These are phyloP conservation scores for Saccharomycopsis schoenii DNA, from an alignment of 805 yeast species.

Conservation along the genomic window DNA sequence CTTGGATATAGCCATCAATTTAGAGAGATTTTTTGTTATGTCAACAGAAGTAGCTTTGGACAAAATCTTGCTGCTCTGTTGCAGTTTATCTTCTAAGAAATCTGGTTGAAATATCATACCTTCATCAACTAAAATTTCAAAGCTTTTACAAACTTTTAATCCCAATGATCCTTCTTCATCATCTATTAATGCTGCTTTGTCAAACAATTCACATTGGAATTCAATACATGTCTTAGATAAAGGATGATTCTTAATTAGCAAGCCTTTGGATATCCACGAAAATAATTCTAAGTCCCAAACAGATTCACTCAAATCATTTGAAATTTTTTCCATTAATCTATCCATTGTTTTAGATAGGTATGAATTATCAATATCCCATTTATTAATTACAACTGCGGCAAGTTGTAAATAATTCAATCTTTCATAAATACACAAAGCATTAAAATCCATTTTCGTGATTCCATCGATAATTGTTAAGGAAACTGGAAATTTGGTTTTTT, in stretches of 20 bases:
- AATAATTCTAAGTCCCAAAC: constrained; percentile 36
- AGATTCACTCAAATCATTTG: neutral
- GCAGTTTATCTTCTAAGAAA: constrained; percentile 14
- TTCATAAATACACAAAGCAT: constrained; percentile 18
- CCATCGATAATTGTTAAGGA: neutral
- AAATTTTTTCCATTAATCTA: neutral
- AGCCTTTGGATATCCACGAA: constrained; percentile 67
- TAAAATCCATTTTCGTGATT: neutral
- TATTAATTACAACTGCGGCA: constrained; percentile 47
- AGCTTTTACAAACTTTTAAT: constrained; percentile 37
- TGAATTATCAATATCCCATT: constrained; percentile 30
- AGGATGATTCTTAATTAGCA: constrained; percentile 47
- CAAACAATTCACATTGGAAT: constrained; percentile 29
- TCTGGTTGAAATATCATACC: constrained; percentile 46
- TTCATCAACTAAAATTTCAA: constrained; percentile 61
- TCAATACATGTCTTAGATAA: constrained; percentile 27
- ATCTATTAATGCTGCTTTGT: constrained; percentile 20
- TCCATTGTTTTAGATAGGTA: neutral
- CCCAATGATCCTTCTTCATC: constrained; percentile 24
- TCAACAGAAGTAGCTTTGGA: neutral
- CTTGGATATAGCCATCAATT: neutral
- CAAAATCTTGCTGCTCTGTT: neutral
- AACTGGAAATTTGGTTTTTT: neutral
- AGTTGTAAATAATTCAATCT: constrained; percentile 49
- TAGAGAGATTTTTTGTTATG: neutral